phyloP scores from a whole-genome alignment of 2,329 filamentous ascomycete genomes.

The Fusarium incarnatum region DNA sequence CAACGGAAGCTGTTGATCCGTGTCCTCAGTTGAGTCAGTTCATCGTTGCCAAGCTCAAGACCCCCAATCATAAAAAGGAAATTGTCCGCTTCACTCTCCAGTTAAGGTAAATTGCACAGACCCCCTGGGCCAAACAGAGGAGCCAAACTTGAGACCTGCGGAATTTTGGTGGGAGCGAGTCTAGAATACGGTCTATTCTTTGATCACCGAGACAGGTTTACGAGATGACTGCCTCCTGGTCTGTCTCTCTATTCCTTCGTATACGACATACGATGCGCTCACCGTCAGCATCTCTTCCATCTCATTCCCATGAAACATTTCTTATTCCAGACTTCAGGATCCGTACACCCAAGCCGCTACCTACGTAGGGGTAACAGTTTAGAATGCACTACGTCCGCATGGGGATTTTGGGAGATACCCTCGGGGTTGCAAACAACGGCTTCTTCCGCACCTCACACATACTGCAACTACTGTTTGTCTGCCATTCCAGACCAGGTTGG shows the following conservation, averaged over 20 bases:
- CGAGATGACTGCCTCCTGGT: neutral
- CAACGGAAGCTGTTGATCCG: constrained; percentile 1
- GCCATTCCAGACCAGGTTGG: neutral
- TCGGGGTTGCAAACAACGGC: neutral
- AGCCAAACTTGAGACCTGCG: neutral
- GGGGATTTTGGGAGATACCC: neutral
- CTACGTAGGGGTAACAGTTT: neutral
- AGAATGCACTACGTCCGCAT: neutral
- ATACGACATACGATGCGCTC: neutral
- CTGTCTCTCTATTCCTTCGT: neutral
- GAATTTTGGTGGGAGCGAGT: neutral
- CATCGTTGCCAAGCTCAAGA: neutral
- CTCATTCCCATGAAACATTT: neutral
- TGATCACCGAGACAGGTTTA: neutral
- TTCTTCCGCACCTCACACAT: neutral
- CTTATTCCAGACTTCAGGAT: neutral
- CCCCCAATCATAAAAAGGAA: neutral
- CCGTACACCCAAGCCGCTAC: neutral
- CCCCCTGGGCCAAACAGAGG: neutral
- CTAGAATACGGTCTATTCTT: neutral
- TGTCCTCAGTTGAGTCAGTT: neutral
- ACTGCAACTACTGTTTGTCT: neutral
- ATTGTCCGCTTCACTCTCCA: constrained; percentile 2
- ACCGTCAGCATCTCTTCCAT: neutral
- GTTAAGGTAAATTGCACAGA: neutral